These are phyloP conservation scores for Fonsecaea erecta DNA, from an alignment of 2,329 filamentous ascomycete species.

Conservation along the genomic window DNA sequence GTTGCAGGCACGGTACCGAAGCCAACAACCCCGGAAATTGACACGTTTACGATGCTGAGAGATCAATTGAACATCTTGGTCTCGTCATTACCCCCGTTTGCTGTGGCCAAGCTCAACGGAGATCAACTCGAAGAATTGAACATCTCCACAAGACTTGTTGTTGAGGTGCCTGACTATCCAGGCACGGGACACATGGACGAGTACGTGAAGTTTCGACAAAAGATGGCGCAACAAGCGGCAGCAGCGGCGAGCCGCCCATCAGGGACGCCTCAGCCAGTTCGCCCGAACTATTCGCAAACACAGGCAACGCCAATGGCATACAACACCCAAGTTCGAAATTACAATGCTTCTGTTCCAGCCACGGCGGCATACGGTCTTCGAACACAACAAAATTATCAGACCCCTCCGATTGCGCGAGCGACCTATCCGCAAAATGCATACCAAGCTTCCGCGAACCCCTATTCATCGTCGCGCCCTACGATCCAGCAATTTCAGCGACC, in stretches of 20 bases:
- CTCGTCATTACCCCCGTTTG: conserved; percentile 77
- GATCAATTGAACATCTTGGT: conserved; percentile 75
- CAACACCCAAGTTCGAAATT: conserved; percentile 31
- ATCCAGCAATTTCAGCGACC: conserved; percentile 50
- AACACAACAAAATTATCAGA: conserved; percentile 40
- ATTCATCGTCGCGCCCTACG: conserved; percentile 39
- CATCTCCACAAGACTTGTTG: conserved; percentile 76
- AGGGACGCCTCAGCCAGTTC: conserved; percentile 23
- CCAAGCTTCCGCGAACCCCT: conserved; percentile 39
- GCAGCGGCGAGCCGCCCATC: conserved; percentile 41
- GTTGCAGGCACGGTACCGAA: conserved; percentile 52
- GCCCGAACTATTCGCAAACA: conserved; percentile 32
- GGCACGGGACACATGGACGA: conserved; percentile 87
- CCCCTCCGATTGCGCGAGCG: conserved; percentile 44
- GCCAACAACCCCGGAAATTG: conserved; percentile 61
- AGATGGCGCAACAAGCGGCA: conserved; percentile 43
- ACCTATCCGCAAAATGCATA: conserved; percentile 44
- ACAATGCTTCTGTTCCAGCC: conserved; percentile 35
- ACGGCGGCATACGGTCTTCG: conserved; percentile 42
- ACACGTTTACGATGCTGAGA: conserved; percentile 73
- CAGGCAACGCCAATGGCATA: conserved; percentile 30
- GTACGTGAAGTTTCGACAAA: conserved; percentile 58
- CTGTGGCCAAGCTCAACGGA: conserved; percentile 82
- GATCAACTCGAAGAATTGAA: conserved; percentile 82
- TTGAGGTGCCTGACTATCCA: conserved; percentile 73